phyloP scores from a whole-genome alignment of 2,329 filamentous ascomycete genomes.

The Diaporthe citri region DNA sequence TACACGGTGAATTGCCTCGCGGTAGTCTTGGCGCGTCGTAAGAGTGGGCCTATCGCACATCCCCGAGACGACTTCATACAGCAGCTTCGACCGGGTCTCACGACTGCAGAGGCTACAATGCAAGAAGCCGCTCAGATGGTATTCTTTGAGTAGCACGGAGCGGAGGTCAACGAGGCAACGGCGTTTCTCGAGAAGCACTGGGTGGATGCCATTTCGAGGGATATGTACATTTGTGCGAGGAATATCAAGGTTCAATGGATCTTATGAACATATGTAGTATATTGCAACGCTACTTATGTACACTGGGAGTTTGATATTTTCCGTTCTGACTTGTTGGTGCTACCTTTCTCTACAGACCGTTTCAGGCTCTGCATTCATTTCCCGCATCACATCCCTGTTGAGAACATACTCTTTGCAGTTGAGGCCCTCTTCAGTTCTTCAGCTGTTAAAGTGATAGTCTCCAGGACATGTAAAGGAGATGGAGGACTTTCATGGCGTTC shows the following conservation, averaged over 20 bases:
- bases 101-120: background rate
- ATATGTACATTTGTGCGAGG: rapidly evolving
- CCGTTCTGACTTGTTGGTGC: background rate
- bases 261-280: background rate
- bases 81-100: background rate
- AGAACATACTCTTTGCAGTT: background rate
- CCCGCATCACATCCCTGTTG: background rate
- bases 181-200: background rate
- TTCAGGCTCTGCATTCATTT: background rate
- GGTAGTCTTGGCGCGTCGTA: background rate
- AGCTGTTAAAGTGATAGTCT: conserved; percentile 3
- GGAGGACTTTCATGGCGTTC: background rate
- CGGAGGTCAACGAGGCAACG: background rate
- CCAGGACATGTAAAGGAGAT: background rate
- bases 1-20: background rate
- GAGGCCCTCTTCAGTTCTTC: conserved; percentile 2
- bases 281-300: background rate
- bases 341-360: rapidly evolving
- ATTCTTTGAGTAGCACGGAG: background rate
- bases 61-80: background rate
- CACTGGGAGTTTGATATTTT: background rate
- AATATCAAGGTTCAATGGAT: background rate
- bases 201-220: background rate
- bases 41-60: background rate
- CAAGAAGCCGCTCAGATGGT: no score